phyloP scores from a whole-genome alignment of 495 filamentous ascomycete species.

The Talaromyces adpressus region DNA sequence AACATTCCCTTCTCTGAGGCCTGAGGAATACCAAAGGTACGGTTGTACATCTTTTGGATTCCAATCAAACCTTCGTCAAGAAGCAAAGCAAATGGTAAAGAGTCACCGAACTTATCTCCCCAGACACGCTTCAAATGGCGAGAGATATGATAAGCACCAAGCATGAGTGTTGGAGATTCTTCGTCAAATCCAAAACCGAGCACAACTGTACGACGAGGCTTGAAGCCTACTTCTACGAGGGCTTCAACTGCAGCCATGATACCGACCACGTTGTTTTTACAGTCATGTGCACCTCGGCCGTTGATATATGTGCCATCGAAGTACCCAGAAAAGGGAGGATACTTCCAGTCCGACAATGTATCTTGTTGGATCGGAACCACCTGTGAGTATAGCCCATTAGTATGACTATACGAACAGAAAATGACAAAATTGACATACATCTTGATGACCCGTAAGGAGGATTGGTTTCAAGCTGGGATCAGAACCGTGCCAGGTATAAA shows the following conservation, averaged over 20 bases:
- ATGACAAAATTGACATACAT: constrained; percentile 18
- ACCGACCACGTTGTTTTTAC: constrained; percentile 54
- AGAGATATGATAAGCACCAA: constrained; percentile 29
- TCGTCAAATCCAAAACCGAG: constrained; percentile 59
- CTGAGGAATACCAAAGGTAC: constrained; percentile 44
- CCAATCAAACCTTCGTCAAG: constrained; percentile 48
- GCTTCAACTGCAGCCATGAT: constrained; percentile 49
- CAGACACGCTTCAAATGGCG: constrained; percentile 44
- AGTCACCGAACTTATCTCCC: constrained; percentile 44
- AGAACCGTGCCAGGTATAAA: constrained; percentile 54
- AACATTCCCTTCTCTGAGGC: constrained; percentile 54
- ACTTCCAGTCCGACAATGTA: constrained; percentile 42
- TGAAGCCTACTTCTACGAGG: constrained; percentile 44
- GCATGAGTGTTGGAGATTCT: constrained; percentile 47
- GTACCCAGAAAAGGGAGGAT: constrained; percentile 50
- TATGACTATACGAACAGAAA: too few relatives aligned
- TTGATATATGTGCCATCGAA: constrained; percentile 52
- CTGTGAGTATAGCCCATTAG: too few relatives aligned
- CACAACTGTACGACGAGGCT: constrained; percentile 48
- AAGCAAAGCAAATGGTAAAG: too few relatives aligned
- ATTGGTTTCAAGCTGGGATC: constrained; percentile 45
- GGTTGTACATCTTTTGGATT: constrained; percentile 33
- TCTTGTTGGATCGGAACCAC: constrained; percentile 50
- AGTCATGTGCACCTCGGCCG: constrained; percentile 52
- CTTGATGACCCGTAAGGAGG: constrained; percentile 58